Percentiles rank a stretch among this genome's conserved stretches.
These are phyloP conservation scores for Forsythia suspensa DNA, from an alignment of 257 asterid species.

Conservation along the genomic window DNA sequence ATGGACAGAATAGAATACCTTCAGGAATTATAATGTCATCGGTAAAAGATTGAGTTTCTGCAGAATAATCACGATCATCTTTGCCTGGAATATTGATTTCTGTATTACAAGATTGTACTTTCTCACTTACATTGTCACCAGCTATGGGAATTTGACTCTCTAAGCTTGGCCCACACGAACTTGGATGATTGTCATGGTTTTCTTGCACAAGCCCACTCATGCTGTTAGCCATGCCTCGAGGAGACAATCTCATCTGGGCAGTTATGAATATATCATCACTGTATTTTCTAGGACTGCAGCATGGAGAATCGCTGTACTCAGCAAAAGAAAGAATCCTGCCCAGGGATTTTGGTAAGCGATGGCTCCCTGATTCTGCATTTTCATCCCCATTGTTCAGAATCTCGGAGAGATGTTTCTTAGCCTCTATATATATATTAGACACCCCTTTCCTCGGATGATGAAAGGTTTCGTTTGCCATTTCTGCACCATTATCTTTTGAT, in stretches of 20 bases:
- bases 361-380: slow-evolving; percentile 35
- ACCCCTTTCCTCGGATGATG: slow-evolving; percentile 41
- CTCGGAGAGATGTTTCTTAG: slow-evolving; percentile 87
- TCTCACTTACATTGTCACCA: slow-evolving; percentile 32
- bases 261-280: slow-evolving; percentile 46
- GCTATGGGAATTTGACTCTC: slow-evolving; percentile 33
- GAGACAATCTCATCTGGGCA: slow-evolving; percentile 48
- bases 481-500: slow-evolving; percentile 36
- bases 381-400: slow-evolving; percentile 58
- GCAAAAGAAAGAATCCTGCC: slow-evolving; percentile 82
- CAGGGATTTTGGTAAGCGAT: slow-evolving; percentile 57
- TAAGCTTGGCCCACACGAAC: slow-evolving; percentile 37
- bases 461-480: slow-evolving; percentile 24
- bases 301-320: slow-evolving; percentile 55
- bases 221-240: slow-evolving; percentile 30
- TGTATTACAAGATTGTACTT: slow-evolving; percentile 28
- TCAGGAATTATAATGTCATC: slow-evolving; percentile 29
- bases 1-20: slow-evolving; percentile 41
- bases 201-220: slow-evolving; percentile 40
- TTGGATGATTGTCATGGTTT: slow-evolving; percentile 25
- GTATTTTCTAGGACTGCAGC: slow-evolving; percentile 59
- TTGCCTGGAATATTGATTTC: slow-evolving; percentile 21
- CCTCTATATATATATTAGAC: slow-evolving; percentile 73
- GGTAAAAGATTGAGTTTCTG: slow-evolving; percentile 28
- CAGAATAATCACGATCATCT: slow-evolving; percentile 29